Percentiles rank a stretch among this genome's conserved stretches.
These are phyloP conservation scores for Phragmites australis DNA, from an alignment of 176 grass and related monocot genomes.

Conservation along the genomic window DNA sequence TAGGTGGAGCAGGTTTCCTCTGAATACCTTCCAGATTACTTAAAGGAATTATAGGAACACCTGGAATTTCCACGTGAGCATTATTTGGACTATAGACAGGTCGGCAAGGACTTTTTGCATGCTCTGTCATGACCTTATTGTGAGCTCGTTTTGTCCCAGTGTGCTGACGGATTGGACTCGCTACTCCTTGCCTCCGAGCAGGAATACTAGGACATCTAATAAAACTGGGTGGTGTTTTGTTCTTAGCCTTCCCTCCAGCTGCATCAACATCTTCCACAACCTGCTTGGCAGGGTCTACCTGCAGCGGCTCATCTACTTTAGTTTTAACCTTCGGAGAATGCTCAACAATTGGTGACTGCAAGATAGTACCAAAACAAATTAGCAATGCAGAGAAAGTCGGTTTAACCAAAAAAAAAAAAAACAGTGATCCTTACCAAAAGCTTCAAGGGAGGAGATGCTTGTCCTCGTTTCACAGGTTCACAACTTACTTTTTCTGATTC, in stretches of 20 bases:
- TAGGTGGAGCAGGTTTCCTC: conserved; percentile 42
- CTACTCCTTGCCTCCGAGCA: conserved; percentile 37
- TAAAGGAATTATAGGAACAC: conserved; percentile 40
- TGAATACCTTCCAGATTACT: conserved; percentile 39
- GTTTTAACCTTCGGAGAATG: conserved; percentile 55
- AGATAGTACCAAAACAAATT: conserved; percentile 36
- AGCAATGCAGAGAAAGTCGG: conserved; percentile 25
- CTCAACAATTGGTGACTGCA: conserved; percentile 76
- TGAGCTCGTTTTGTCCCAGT: conserved; percentile 56
- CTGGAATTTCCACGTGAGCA: conserved; percentile 15
- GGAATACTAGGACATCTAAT: conserved; percentile 46
- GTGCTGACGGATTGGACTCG: conserved; percentile 50
- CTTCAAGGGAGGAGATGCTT: conserved; percentile 53
- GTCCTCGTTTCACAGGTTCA: conserved; percentile 56
- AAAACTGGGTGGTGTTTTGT: conserved; percentile 42
- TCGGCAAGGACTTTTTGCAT: conserved; percentile 51
- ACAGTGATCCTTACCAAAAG: conserved; percentile 60
- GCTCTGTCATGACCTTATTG: conserved; percentile 41
- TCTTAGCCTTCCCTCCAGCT: conserved; percentile 47
- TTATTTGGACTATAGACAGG: conserved; percentile 35
- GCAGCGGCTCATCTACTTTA: conserved; percentile 46
- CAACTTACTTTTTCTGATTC: conserved; percentile 50
- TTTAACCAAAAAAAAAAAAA: conserved; percentile 36
- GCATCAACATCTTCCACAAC: conserved; percentile 38
- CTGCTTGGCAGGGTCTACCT: conserved; percentile 49